phyloP scores from a whole-genome alignment of 1,284 basidiomycete genomes.

The Lentinula novae-zelandiae region DNA sequence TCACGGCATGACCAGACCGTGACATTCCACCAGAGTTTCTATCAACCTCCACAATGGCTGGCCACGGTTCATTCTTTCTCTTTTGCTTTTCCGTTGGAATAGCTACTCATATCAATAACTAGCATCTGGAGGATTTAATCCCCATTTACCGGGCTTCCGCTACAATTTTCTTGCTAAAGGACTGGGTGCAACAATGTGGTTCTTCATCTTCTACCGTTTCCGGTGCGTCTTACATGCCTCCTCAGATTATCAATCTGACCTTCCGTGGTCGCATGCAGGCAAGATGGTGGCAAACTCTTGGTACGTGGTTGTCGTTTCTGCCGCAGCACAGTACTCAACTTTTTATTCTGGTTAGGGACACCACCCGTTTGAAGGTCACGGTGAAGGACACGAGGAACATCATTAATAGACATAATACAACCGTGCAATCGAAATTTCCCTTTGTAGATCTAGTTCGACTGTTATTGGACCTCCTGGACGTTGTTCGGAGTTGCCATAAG shows the following conservation, averaged over 20 bases:
- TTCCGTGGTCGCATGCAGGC: conserved; percentile 32
- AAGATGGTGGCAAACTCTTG: conserved; percentile 73
- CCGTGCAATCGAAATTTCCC: neutral
- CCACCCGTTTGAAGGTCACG: conserved; percentile 55
- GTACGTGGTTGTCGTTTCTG: conserved; percentile 32
- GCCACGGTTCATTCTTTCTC: conserved; percentile 10
- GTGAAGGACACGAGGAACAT: conserved; percentile 40
- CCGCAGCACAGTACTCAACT: conserved; percentile 12
- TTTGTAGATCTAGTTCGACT: neutral
- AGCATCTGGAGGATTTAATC: conserved; percentile 70
- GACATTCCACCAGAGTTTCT: conserved; percentile 18
- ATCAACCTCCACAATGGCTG: conserved; percentile 15
- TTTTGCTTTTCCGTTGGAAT: conserved; percentile 2
- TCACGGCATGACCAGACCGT: conserved; percentile 1
- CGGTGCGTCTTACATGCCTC: conserved; percentile 52
- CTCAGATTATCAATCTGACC: neutral
- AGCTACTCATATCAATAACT: conserved; percentile 12
- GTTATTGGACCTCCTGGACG: neutral
- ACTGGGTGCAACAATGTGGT: conserved; percentile 93
- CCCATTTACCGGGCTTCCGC: conserved; percentile 75
- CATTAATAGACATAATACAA: conserved; percentile 18
- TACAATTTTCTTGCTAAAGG: conserved; percentile 80
- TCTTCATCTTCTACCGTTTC: conserved; percentile 95
- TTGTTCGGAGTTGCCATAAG: neutral
- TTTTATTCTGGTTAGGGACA: conserved; percentile 38